phyloP scores from a whole-genome alignment of 2,329 filamentous ascomycete genomes.

The Coniochaeta pulveracea region DNA sequence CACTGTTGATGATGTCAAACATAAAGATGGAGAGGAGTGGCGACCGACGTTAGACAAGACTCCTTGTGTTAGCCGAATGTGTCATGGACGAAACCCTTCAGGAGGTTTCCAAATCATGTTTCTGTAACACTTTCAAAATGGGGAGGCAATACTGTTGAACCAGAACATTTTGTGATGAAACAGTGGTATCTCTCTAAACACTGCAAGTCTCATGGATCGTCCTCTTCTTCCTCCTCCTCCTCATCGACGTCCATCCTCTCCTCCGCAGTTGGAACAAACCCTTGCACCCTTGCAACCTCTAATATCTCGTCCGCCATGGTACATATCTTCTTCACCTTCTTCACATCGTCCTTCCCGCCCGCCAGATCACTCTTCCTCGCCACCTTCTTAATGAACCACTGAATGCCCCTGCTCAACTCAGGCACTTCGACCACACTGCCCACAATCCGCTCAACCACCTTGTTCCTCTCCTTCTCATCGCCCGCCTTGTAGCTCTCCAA shows the following conservation, averaged over 20 bases:
- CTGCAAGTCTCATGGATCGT: no score
- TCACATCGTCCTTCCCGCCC: constrained; percentile 33
- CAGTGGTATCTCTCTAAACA: no score
- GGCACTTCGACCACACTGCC: constrained; percentile 50
- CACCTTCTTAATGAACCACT: constrained; percentile 69
- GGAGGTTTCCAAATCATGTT: no score
- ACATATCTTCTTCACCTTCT: constrained; percentile 34
- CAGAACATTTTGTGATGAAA: no score
- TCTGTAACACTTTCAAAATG: no score
- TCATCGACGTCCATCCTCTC: constrained; percentile 1
- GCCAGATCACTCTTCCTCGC: constrained; percentile 54
- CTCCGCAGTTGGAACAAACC: constrained; percentile 1
- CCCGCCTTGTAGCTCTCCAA: constrained; percentile 45
- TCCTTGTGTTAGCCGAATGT: no score
- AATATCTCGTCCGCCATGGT: constrained; percentile 28
- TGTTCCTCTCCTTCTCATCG: constrained; percentile 25
- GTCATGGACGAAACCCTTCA: no score
- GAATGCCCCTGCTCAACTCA: constrained; percentile 60
- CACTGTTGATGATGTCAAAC: no score
- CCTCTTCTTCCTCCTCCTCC: constrained; percentile 1
- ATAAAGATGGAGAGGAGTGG: no score
- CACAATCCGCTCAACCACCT: constrained; percentile 56
- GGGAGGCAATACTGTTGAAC: no score
- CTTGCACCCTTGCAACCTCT: constrained; percentile 10
- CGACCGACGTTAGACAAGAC: no score